Base-by-base conservation (phyloP, 2,329 filamentous ascomycete genomes). In the Fusarium concolor region DNA sequence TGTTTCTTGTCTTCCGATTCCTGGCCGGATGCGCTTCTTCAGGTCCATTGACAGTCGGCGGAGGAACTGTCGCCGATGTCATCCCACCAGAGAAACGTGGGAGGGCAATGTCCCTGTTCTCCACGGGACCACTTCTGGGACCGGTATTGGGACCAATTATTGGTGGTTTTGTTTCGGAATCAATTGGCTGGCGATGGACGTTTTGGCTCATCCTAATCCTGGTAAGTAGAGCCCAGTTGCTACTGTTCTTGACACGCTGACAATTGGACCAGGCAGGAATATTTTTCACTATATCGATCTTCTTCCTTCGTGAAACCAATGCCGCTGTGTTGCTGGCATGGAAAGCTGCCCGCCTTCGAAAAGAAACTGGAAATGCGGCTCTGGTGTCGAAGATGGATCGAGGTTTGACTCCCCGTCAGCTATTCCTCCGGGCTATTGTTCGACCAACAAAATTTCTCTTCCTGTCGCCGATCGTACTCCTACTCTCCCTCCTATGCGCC, bases 1-100 rank as follows among this genome's bases (percentile, higher is more conserved):
- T 87, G 1, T 76, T 92, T 26, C 81, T 90, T 76, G 76, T 88
- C 37, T 87, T 86, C 11, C 82, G 88, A 10, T 90, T 90, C 75
- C 86, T 89, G 61, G 80, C 82, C 6, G 87, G 85, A 0, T 82
- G 88, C 57, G 88, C 89, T 69, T 86, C 84, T 14, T 84, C 83
- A 0, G 87, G 87, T 0, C 87, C 89, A 1, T 82, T 92, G 14
- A 90, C 87, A 10, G 89, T 89, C 71, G 89, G 87, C 0, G 88
- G 88, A 11, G 89, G 88, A 26, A 89, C 90, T 0, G 74, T 91
- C 10, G 85, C 85, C 28, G 89, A 91, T 76, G 82, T 91, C 18
- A 89, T 83, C 77, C 78, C 82, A 0, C 81, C 87, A 0, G 82
- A 84, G 20, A 75, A 88, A 64, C 82, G 89, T 43, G 89, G 87